Percentiles rank a stretch among this genome's conserved stretches.
Conservation (phyloP, 2,329 filamentous ascomycete species). For the Sarocladium brachiariae region DNA sequence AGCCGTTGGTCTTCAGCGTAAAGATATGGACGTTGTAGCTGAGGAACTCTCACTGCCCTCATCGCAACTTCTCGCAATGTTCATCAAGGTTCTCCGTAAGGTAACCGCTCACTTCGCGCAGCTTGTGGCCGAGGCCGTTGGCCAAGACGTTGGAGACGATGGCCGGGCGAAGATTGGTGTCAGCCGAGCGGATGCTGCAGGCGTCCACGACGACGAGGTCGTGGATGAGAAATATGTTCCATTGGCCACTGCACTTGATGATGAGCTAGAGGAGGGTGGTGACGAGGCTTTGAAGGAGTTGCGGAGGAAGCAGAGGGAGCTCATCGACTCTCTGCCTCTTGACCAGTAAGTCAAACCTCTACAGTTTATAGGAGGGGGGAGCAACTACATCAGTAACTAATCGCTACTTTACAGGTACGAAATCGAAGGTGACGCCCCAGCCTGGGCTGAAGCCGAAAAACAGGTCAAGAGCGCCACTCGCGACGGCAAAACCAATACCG, state of each 20-base stretch:
- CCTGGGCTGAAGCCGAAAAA: constrained; percentile 67
- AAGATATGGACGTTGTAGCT: constrained; percentile 73
- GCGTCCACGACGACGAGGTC: constrained; percentile 62
- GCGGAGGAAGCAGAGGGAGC: constrained; percentile 71
- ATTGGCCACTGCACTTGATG: constrained; percentile 63
- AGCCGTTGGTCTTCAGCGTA: constrained; percentile 86
- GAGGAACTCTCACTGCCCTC: constrained; percentile 68
- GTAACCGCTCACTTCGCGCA: constrained; percentile 70
- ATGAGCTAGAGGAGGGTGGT: constrained; percentile 79
- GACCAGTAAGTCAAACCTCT: constrained; percentile 46
- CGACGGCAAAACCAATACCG: constrained; percentile 49
- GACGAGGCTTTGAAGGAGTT: constrained; percentile 67
- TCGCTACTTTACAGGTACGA: constrained; percentile 61
- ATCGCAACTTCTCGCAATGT: constrained; percentile 87
- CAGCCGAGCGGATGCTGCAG: constrained; percentile 51
- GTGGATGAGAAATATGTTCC: constrained; percentile 62
- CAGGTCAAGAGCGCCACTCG: constrained; percentile 46
- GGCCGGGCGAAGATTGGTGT: constrained; percentile 40
- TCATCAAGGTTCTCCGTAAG: constrained; percentile 92
- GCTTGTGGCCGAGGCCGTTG: constrained; percentile 68
- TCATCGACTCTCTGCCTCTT: constrained; percentile 85
- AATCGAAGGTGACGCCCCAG: constrained; percentile 54
- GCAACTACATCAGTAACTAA: too few species aligned
- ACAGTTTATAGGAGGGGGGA: too few species aligned
- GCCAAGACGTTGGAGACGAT: constrained; percentile 51